These are phyloP conservation scores for Saturnispora besseyi DNA, from an alignment of 805 yeast species.

Conservation along the genomic window DNA sequence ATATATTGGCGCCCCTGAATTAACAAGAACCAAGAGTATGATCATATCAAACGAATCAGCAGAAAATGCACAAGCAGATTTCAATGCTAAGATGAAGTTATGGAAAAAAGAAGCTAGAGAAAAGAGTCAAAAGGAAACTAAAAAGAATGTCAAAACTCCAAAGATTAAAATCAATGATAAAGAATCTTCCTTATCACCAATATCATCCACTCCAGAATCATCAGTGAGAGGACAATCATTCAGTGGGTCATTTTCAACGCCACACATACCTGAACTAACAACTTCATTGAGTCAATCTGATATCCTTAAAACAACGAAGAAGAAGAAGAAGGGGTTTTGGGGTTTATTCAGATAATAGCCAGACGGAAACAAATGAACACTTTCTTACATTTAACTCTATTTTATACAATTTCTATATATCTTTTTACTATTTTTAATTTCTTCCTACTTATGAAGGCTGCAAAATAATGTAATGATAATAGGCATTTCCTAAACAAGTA, in stretches of 20 bases:
- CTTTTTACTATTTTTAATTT: background rate
- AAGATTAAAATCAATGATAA: slow-evolving; percentile 12
- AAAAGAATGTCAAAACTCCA: slow-evolving; percentile 9
- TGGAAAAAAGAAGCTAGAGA: slow-evolving; percentile 8
- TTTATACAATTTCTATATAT: background rate
- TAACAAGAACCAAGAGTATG: slow-evolving; percentile 24
- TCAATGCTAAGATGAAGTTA: slow-evolving; percentile 9
- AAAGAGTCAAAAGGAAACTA: slow-evolving; percentile 1
- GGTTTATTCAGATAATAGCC: slow-evolving; percentile 4
- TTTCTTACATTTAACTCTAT: background rate
- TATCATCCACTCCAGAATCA: background rate
- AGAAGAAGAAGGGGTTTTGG: slow-evolving; percentile 10
- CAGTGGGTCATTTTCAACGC: background rate
- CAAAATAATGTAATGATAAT: background rate
- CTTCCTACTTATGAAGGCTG: background rate
- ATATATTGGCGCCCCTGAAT: slow-evolving; percentile 33
- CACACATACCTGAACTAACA: background rate
- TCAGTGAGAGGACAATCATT: background rate
- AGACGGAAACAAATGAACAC: background rate
- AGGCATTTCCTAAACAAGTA: background rate
- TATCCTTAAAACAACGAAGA: slow-evolving; percentile 2
- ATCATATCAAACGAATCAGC: slow-evolving; percentile 9
- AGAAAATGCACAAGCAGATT: slow-evolving; percentile 8
- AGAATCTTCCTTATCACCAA: background rate
- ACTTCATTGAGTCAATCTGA: background rate